Percentiles rank a stretch among this genome's conserved stretches.
Conservation (phyloP, 805 yeast species). For the Nakazawaea siamensis region DNA sequence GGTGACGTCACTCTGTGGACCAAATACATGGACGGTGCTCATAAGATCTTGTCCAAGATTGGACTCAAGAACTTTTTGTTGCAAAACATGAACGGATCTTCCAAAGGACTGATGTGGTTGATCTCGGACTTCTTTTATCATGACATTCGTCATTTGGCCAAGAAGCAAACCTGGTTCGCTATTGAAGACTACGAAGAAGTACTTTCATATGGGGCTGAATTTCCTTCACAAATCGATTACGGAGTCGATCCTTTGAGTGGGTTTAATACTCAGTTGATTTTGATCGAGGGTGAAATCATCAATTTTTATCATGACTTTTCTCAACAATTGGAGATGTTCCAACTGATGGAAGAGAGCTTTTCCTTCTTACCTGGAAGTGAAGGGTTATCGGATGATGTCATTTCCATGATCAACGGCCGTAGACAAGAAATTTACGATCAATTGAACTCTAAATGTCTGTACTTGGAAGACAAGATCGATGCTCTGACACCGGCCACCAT, state of each 20-base stretch:
- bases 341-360: neutral
- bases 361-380: neutral
- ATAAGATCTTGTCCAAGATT: slow-evolving; percentile 24
- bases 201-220: slow-evolving; percentile 14
- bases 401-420: neutral
- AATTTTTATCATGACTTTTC: slow-evolving; percentile 24
- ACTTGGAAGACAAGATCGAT: slow-evolving; percentile 16
- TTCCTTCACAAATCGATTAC: slow-evolving; percentile 16
- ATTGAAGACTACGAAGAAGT: slow-evolving; percentile 26
- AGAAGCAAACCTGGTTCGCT: slow-evolving; percentile 27
- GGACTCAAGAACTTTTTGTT: slow-evolving; percentile 4
- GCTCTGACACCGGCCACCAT: slow-evolving; percentile 16
- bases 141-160: slow-evolving; percentile 29
- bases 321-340: slow-evolving; percentile 16
- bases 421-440: slow-evolving; percentile 1
- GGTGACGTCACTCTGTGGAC: slow-evolving; percentile 33
- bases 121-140: slow-evolving; percentile 33
- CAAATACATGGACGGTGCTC: slow-evolving; percentile 23
- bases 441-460: slow-evolving; percentile 11
- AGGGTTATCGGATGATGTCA: neutral
- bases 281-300: slow-evolving; percentile 33
- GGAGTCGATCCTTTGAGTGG: slow-evolving; percentile 40
- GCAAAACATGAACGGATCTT: slow-evolving; percentile 12
- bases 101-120: slow-evolving; percentile 31
- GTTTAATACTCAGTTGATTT: slow-evolving; percentile 27